These are phyloP conservation scores for Beauveria australis DNA, from an alignment of 2,329 filamentous ascomycete genomes.

Conservation along the genomic window DNA sequence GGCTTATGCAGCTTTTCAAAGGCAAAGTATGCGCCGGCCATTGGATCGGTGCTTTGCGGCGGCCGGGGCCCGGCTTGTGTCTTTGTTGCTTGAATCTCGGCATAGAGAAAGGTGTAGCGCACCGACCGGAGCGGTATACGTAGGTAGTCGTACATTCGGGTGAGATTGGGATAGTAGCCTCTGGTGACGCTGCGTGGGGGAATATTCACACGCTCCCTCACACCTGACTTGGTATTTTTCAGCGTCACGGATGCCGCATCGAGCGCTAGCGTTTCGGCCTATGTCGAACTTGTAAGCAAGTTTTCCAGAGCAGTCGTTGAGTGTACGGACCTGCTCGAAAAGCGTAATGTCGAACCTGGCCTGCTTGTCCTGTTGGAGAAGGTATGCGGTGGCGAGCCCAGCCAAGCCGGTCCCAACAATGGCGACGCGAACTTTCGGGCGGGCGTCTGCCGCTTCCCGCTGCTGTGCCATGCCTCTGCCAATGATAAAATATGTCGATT, in stretches of 20 bases:
- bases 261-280: conserved; percentile 28
- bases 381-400: conserved; percentile 27
- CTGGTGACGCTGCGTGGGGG: conserved; percentile 30
- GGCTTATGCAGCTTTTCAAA: conserved; percentile 11
- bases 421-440: conserved; percentile 19
- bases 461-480: not conserved
- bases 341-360: conserved; percentile 25
- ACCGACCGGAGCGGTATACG: conserved; percentile 40
- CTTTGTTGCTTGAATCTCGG: conserved; percentile 15
- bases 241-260: conserved; percentile 31
- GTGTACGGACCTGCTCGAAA: conserved; percentile 25
- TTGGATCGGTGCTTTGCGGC: conserved; percentile 3
- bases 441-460: not conserved
- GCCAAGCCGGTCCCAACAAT: conserved; percentile 31
- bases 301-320: no score
- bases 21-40: conserved; percentile 36
- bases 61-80: conserved; percentile 11
- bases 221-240: conserved; percentile 21
- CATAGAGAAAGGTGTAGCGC: conserved; percentile 46
- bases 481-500: not conserved
- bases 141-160: conserved; percentile 47
- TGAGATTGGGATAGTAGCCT: conserved; percentile 47
- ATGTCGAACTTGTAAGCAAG: not conserved
- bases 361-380: conserved; percentile 24
- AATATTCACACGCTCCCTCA: conserved; percentile 28